Percentiles rank a stretch among this genome's conserved stretches.
These are phyloP conservation scores for Mucor irregularis DNA, from an alignment of 371 early-diverging fungal species.

Conservation along the genomic window DNA sequence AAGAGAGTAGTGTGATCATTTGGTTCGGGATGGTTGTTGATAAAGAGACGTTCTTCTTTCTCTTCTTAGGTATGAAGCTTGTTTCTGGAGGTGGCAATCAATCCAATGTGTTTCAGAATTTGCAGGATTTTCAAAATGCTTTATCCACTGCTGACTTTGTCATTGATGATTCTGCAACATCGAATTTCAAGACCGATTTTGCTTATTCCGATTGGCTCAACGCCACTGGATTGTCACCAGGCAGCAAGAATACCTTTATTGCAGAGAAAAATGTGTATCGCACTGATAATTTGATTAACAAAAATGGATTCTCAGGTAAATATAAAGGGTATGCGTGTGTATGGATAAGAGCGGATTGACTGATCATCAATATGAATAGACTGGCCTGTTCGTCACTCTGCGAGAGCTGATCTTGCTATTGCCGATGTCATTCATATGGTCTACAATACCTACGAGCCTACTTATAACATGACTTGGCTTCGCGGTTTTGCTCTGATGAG, in stretches of 20 bases:
- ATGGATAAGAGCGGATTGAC: neutral
- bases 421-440: constrained; percentile 44
- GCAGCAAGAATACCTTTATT: constrained; percentile 1
- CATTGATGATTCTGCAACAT: constrained; percentile 16
- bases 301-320: constrained; percentile 19
- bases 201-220: constrained; percentile 21
- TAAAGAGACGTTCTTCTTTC: too few species aligned
- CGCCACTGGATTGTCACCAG: constrained; percentile 13
- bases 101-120: constrained; percentile 3
- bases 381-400: constrained; percentile 35
- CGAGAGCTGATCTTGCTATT: constrained; percentile 39
- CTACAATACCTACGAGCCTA: constrained; percentile 39
- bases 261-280: constrained; percentile 10
- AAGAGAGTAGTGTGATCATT: neutral
- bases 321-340: neutral
- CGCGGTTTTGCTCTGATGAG: constrained; percentile 39
- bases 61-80: constrained; percentile 8
- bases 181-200: constrained; percentile 11
- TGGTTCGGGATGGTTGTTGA: neutral
- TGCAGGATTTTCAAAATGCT: constrained; percentile 11
- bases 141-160: constrained; percentile 11
- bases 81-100: constrained; percentile 1
- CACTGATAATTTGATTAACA: constrained; percentile 19
- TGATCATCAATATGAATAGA: constrained; percentile 29
- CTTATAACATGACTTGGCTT: constrained; percentile 38